Evolutionary conservation across 129 eudicot species (phyloP).

Genomic region (Rutidosis leptorrhynchoides): DNA sequence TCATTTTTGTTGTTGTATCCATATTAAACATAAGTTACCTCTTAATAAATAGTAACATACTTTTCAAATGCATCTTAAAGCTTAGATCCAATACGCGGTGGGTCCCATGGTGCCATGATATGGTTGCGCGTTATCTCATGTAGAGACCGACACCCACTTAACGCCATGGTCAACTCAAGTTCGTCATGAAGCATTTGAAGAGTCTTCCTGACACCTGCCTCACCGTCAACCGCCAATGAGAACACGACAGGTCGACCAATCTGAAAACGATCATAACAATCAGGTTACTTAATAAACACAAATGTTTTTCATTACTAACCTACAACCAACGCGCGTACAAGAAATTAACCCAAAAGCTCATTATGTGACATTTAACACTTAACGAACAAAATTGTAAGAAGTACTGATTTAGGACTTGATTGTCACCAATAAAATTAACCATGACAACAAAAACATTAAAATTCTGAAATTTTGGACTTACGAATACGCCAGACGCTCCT

Average conservation of each 20-base stretch:
- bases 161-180: constrained; percentile 85
- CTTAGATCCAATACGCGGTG: constrained; percentile 40
- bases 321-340: no score
- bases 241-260: constrained; percentile 81
- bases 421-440: neutral
- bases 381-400: neutral
- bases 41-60: constrained; percentile 10
- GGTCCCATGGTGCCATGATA: constrained; percentile 65
- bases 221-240: constrained; percentile 85
- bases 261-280: constrained; percentile 32
- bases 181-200: constrained; percentile 87
- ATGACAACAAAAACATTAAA: neutral
- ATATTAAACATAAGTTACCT: constrained; percentile 4
- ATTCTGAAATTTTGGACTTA: constrained; percentile 34
- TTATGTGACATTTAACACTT: neutral
- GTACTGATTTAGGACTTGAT: neutral
- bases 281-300: neutral
- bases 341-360: neutral
- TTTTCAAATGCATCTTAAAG: constrained; percentile 32
- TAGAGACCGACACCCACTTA: constrained; percentile 82
- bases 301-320: neutral
- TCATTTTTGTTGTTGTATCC: neutral
- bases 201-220: constrained; percentile 76
- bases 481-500: constrained; percentile 83
- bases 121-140: constrained; percentile 72